Evolutionary conservation across 1,284 basidiomycete species (phyloP).

Genomic region (Mrakiaceae sp.): DNA sequence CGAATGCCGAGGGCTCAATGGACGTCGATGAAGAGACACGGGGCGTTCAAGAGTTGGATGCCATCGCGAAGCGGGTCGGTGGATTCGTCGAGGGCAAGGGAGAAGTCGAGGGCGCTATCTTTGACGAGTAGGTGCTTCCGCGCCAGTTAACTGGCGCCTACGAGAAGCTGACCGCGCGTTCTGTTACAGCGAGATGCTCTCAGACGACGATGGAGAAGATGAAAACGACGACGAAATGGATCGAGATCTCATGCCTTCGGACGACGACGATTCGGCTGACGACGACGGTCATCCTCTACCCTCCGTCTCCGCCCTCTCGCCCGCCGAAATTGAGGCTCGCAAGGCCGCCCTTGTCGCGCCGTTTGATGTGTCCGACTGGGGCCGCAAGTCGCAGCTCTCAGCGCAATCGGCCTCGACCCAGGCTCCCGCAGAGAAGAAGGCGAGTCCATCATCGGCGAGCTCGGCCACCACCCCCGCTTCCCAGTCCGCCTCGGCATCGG

Average conservation of each 20-base stretch:
- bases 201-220: conserved; percentile 2
- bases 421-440: background rate
- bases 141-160: background rate
- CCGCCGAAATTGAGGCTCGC: conserved; percentile 2
- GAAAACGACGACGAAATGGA: conserved; percentile 11
- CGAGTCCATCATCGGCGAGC: background rate
- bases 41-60: conserved; percentile 38
- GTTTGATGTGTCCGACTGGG: conserved; percentile 9
- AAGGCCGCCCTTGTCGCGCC: conserved; percentile 8
- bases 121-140: conserved; percentile 61
- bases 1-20: background rate
- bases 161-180: background rate
- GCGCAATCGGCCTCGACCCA: background rate
- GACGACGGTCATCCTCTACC: background rate
- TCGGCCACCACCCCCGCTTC: background rate
- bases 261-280: conserved; percentile 8
- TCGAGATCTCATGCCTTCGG: conserved; percentile 1
- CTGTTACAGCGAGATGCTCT: background rate
- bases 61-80: conserved; percentile 71
- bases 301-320: background rate
- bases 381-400: conserved; percentile 1
- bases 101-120: conserved; percentile 69
- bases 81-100: conserved; percentile 78
- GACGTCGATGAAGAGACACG: background rate
- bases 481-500: background rate